Percentiles rank a stretch among this genome's conserved stretches.
Conservation (phyloP, 1,284 basidiomycete species). For the Ceratobasidium sp. region DNA sequence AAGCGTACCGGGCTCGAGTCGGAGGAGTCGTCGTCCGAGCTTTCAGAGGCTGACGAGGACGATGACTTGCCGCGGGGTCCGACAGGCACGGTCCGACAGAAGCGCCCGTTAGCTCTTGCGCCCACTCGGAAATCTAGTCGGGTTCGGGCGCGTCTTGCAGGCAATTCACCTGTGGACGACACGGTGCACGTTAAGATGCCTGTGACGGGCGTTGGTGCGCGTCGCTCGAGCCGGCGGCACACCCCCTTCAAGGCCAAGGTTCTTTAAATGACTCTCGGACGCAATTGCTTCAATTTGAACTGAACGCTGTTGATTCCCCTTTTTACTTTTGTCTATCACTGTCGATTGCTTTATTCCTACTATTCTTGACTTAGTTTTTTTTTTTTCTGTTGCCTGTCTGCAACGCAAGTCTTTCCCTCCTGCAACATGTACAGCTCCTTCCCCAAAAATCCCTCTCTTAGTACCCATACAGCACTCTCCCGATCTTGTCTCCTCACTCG, state of each 20-base stretch:
- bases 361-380: constrained; percentile 5
- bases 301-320: constrained; percentile 2
- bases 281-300: background rate
- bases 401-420: background rate
- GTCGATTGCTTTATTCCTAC: constrained; percentile 25
- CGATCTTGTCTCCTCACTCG: constrained; percentile 24
- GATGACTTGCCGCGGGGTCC: constrained; percentile 19
- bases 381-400: constrained; percentile 12
- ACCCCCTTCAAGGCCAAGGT: constrained; percentile 33
- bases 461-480: constrained; percentile 22
- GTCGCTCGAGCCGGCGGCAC: constrained; percentile 36
- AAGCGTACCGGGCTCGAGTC: background rate
- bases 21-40: constrained; percentile 24
- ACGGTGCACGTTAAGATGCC: constrained; percentile 32
- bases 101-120: background rate
- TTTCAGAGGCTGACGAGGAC: constrained; percentile 26
- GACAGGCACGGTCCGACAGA: constrained; percentile 35
- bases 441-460: background rate
- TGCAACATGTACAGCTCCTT: constrained; percentile 20
- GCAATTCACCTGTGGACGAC: background rate
- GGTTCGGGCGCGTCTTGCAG: constrained; percentile 27
- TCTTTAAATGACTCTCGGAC: background rate
- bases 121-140: constrained; percentile 38
- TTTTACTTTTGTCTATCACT: background rate
- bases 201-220: constrained; percentile 24